Conservation (phyloP, 2,329 filamentous ascomycete genomes). For the Epichloe sylvatica region DNA sequence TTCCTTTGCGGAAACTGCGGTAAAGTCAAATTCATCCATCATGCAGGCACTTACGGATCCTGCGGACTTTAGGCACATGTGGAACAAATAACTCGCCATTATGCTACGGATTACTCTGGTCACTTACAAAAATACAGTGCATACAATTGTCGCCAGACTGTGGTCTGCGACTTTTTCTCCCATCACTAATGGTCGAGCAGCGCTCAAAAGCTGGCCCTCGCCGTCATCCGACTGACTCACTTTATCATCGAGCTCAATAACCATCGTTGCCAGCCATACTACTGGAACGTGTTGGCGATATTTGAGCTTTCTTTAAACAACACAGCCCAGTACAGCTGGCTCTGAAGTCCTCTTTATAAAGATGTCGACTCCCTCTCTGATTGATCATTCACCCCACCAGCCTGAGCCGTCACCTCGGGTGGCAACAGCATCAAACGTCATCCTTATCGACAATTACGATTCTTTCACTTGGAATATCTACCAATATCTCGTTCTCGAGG, state of each 20-base stretch:
- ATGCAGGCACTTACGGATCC: background rate
- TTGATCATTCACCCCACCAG: conserved; percentile 79
- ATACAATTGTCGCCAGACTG: background rate
- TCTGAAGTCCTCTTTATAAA: conserved; percentile 1
- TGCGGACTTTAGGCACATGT: background rate
- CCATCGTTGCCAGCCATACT: background rate
- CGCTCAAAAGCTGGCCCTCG: background rate
- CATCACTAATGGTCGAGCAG: background rate
- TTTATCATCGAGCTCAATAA: background rate
- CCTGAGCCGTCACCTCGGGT: conserved; percentile 60
- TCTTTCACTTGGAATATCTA: conserved; percentile 99
- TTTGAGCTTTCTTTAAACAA: background rate
- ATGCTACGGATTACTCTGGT: background rate
- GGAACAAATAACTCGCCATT: background rate
- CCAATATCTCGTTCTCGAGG: conserved; percentile 94
- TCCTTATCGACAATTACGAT: conserved; percentile 98
- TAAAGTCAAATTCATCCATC: background rate
- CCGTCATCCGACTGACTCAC: background rate
- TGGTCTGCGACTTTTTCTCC: background rate
- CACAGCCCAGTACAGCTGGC: background rate
- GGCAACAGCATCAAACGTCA: conserved; percentile 70
- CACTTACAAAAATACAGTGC: background rate
- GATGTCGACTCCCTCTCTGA: conserved; percentile 37
- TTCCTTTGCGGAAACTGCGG: background rate
- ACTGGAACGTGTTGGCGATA: background rate